Evolutionary conservation across 2,329 filamentous ascomycete species (phyloP).

Genomic region (Botrytis fabae): DNA sequence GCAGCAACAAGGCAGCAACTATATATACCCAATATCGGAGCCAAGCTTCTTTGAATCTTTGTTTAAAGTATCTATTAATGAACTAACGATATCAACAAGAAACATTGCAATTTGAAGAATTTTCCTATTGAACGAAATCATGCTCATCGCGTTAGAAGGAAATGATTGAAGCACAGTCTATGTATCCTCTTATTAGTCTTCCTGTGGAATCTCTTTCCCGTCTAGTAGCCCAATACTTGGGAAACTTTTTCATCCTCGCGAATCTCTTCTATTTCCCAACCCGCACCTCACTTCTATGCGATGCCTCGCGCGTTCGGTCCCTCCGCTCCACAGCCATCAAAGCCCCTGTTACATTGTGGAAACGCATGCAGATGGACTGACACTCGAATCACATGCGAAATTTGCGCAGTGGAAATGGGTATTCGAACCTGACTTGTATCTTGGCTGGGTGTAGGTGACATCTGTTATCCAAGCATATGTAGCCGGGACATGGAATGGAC

Average conservation of each 20-base stretch:
- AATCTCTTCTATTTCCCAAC: not conserved
- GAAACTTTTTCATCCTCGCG: not conserved
- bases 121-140: not conserved
- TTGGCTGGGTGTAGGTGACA: not conserved
- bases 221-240: not conserved
- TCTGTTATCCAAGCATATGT: not conserved
- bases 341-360: not conserved
- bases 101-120: not conserved
- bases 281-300: not conserved
- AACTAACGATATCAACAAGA: not conserved
- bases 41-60: not conserved
- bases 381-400: not conserved
- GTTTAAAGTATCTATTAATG: not conserved
- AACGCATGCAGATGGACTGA: not conserved
- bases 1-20: too few species aligned
- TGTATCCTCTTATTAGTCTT: not conserved
- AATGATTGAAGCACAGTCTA: not conserved
- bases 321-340: not conserved
- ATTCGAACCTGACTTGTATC: not conserved
- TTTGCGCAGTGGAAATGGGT: not conserved
- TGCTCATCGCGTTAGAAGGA: not conserved
- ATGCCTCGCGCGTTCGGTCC: not conserved
- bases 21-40: not conserved
- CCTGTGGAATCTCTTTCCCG: accelerated
- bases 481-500: not conserved